These are phyloP conservation scores for Penicillium egyptiacum DNA, from an alignment of 495 filamentous ascomycete genomes.

Conservation along the genomic window DNA sequence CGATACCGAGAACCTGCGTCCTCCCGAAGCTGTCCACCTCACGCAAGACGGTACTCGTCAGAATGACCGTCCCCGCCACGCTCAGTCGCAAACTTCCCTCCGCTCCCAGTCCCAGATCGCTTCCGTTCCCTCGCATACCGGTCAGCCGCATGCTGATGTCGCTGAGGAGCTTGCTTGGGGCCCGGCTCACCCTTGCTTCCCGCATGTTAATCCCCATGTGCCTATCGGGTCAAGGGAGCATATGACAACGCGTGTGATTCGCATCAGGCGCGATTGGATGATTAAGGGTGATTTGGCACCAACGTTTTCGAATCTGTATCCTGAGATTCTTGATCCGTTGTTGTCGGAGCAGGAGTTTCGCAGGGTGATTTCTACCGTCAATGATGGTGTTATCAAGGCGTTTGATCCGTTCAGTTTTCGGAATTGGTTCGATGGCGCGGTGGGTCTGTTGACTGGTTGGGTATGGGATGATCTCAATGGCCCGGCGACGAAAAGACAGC, in stretches of 20 bases:
- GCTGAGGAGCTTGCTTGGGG: constrained; percentile 69
- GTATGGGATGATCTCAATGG: constrained; percentile 87
- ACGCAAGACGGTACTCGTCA: constrained; percentile 28
- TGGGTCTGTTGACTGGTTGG: constrained; percentile 85
- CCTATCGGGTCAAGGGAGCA: constrained; percentile 72
- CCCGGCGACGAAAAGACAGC: constrained; percentile 65
- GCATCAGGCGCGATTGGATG: constrained; percentile 89
- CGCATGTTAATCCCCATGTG: constrained; percentile 90
- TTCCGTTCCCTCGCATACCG: constrained; percentile 40
- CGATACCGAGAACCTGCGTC: constrained; percentile 33
- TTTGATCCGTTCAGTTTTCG: constrained; percentile 71
- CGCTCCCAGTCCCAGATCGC: constrained; percentile 45
- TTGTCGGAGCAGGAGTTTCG: constrained; percentile 81
- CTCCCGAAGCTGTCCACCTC: constrained; percentile 36
- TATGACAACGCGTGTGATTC: constrained; percentile 80
- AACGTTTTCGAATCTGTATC: constrained; percentile 89
- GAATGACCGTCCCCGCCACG: constrained; percentile 36
- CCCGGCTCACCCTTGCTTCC: constrained; percentile 85
- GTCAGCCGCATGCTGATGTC: constrained; percentile 47
- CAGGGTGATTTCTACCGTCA: constrained; percentile 72
- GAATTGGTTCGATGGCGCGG: constrained; percentile 71
- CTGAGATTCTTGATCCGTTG: constrained; percentile 87
- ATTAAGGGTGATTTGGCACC: constrained; percentile 86
- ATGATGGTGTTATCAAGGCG: constrained; percentile 64
- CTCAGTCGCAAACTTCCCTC: constrained; percentile 41